phyloP scores from a whole-genome alignment of 2,329 filamentous ascomycete genomes.

The Trichoderma atroviride region DNA sequence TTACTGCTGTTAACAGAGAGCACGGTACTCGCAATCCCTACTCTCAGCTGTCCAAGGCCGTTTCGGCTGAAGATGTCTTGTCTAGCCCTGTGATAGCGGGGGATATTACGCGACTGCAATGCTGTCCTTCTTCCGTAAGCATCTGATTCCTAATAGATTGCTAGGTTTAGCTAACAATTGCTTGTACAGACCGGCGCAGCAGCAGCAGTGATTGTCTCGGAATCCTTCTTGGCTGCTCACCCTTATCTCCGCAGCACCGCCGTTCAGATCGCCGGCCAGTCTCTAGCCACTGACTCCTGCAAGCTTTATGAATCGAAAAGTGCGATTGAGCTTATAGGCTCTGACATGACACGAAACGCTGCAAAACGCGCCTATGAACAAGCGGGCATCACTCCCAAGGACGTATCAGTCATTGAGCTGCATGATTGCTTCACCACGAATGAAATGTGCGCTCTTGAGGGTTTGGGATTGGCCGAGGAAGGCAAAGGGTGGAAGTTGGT shows the following conservation, averaged over 20 bases:
- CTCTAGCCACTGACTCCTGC: not conserved
- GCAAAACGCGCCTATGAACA: conserved; percentile 4
- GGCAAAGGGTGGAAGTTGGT: conserved; percentile 1
- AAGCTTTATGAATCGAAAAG: not conserved
- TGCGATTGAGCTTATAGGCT: not conserved
- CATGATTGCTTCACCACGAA: conserved; percentile 10
- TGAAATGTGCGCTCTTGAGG: conserved; percentile 4
- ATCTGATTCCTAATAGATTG: fast-evolving
- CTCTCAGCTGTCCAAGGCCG: conserved; percentile 5
- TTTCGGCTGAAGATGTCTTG: not conserved
- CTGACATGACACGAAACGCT: not conserved
- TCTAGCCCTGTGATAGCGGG: conserved; percentile 1
- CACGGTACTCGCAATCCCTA: conserved; percentile 11
- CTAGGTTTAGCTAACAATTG: fast-evolving
- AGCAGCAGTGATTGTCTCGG: not conserved
- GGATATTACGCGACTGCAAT: conserved; percentile 7
- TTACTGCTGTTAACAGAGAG: not conserved
- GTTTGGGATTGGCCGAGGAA: not conserved
- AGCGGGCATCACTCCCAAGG: conserved; percentile 2
- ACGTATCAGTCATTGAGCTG: not conserved
- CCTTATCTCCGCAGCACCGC: conserved; percentile 10
- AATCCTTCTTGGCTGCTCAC: conserved; percentile 7
- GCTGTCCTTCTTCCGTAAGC: conserved; percentile 2
- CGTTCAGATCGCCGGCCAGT: conserved; percentile 7
- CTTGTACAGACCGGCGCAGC: not conserved